Evolutionary conservation across 1,139 yeast species (phyloP), one percentile per base, ranked within the genome.

Genomic region (Yamadazyma songkhlaensis): DNA sequence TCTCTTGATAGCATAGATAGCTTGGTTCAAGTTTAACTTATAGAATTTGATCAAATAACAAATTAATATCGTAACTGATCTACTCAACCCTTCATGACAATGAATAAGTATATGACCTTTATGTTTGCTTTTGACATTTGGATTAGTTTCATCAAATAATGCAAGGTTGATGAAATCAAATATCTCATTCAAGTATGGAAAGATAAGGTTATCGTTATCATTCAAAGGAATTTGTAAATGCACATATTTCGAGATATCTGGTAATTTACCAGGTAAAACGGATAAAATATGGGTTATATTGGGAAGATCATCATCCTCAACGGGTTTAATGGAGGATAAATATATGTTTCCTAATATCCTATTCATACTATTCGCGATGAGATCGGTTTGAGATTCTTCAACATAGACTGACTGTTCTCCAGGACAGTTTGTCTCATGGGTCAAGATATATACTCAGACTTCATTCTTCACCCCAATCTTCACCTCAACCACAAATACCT

Each of bases 41-140:
- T 83, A 80, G 44, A 77, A 74, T 52, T 77, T 76, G 94, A 92
- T 89, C 44, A 92, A 60, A 56, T 84, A 92, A 2, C 95, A 95
- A 29, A 81, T 71, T 10, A 81, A 66, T 24, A 88, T 67, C 0
- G 95, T 65, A 0, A 79, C 87, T 1, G 96, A 84, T 46, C 98
- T 66, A 2, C 96, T 86, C 21, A 81, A 77, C 1, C 98, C 98
- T 23, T 96, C 96, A 39, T 89, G 87, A 55, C 94, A 84, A 54
- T 84, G 87, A 5, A 84, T 65, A 33, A 80, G 62, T 0, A 84
- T 64, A 29, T 66, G 67, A 2, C 72, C 72, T 42, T 54, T 52
- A 43, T 77, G 84, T 2, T 59, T 56, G 7, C 39, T 9, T 30
- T 45, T 47, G 13, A 38, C 22, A 25, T 25, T 50, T 42, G 8